These are phyloP conservation scores for Mucor lusitanicus DNA, from an alignment of 371 early-diverging fungal genomes.

Conservation along the genomic window DNA sequence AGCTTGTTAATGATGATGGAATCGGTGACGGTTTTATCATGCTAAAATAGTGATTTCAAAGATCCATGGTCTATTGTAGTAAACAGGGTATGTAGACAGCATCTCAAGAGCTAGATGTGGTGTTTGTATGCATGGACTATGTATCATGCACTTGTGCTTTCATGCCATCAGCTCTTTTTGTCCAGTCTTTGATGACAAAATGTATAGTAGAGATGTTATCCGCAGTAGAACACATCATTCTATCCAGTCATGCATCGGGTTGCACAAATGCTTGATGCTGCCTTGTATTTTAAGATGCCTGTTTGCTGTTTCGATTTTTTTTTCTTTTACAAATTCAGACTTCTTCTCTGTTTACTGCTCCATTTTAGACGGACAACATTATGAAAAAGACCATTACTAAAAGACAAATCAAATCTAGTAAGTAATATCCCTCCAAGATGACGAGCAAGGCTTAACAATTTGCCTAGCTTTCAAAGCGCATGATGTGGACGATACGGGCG, in stretches of 20 bases:
- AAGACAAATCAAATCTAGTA: constrained; percentile 16
- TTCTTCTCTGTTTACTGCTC: not conserved
- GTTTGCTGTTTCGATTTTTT: not conserved
- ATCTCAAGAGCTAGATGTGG: too few species aligned
- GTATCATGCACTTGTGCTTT: not conserved
- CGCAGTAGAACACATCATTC: not conserved
- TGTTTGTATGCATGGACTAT: not conserved
- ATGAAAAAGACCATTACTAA: constrained; percentile 9
- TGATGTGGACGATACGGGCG: constrained; percentile 30
- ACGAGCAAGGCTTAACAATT: not conserved
- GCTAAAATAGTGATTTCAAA: not conserved
- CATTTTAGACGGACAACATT: not conserved
- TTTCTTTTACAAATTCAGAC: not conserved
- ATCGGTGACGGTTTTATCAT: constrained; percentile 4
- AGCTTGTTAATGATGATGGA: not conserved
- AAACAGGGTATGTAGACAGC: not conserved
- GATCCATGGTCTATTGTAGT: not conserved
- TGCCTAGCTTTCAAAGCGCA: constrained; percentile 29
- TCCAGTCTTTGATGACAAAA: not conserved
- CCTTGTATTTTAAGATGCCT: not conserved
- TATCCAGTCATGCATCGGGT: not conserved
- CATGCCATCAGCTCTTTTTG: not conserved
- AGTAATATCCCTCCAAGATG: not conserved
- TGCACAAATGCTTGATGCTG: not conserved
- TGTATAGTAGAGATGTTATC: not conserved